A percentile compares a stretch with the other conserved stretches of the same genome.
phyloP scores from a whole-genome alignment of 345 rosid species.

The Eucalyptus polyanthemos region DNA sequence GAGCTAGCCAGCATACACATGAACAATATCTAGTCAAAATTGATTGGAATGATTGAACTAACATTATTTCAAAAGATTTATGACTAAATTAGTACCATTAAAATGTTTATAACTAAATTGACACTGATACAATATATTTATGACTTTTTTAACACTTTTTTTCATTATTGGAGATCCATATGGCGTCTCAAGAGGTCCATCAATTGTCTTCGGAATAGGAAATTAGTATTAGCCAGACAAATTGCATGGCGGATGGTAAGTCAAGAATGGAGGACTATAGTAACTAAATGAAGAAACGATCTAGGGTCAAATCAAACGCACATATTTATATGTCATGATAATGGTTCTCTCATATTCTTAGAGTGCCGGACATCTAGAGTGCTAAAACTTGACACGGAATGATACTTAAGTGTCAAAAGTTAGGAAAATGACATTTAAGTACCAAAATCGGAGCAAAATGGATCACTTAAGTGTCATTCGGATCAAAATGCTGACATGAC shows the following conservation, averaged over 20 bases:
- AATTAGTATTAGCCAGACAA: background rate
- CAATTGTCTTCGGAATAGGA: background rate
- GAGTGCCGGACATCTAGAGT: rapidly evolving
- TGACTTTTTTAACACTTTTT: too few species aligned
- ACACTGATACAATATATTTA: rapidly evolving
- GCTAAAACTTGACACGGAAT: rapidly evolving
- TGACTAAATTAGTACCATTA: rapidly evolving
- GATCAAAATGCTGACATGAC: rapidly evolving
- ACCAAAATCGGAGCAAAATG: too few species aligned
- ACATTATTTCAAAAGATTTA: too few species aligned
- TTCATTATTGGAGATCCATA: background rate
- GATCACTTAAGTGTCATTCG: rapidly evolving
- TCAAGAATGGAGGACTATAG: background rate
- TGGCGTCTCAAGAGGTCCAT: background rate
- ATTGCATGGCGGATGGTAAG: background rate
- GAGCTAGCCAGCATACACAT: too few species aligned
- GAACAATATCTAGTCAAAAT: too few species aligned
- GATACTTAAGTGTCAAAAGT: too few species aligned
- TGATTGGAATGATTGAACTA: too few species aligned
- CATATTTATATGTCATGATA: background rate
- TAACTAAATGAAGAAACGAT: background rate
- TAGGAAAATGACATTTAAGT: too few species aligned
- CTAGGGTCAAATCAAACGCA: too few species aligned
- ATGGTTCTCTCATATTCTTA: too few species aligned
- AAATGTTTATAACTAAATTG: too few species aligned